These are phyloP conservation scores for Cryptococcus jaspeensis DNA, from an alignment of 1,284 basidiomycete species.

Conservation along the genomic window DNA sequence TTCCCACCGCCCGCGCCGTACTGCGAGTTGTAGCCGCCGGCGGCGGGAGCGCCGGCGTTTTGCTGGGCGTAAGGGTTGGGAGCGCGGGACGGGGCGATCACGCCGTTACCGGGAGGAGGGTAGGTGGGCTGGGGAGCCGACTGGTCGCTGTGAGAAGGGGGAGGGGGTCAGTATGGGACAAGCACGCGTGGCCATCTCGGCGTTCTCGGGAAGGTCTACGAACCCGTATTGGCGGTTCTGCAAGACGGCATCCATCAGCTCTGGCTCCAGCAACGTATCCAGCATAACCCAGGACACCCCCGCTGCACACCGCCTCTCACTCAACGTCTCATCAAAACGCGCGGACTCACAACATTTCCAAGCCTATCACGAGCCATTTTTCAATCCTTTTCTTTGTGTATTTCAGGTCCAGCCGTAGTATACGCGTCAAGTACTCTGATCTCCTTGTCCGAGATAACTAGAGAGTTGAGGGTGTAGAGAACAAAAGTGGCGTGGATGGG, in stretches of 20 bases:
- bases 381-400: background rate
- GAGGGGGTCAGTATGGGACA: background rate
- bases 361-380: slow-evolving; percentile 41
- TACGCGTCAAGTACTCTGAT: background rate
- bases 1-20: slow-evolving; percentile 19
- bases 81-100: slow-evolving; percentile 31
- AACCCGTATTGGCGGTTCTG: slow-evolving; percentile 38
- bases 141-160: slow-evolving; percentile 20
- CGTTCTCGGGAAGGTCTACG: slow-evolving; percentile 1
- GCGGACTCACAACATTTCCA: slow-evolving; percentile 29
- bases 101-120: slow-evolving; percentile 36
- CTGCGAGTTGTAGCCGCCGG: slow-evolving; percentile 21
- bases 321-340: too few relatives aligned
- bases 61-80: slow-evolving; percentile 43
- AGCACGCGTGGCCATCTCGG: background rate
- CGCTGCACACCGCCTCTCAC: too few relatives aligned
- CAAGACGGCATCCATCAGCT: slow-evolving; percentile 1
- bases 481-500: background rate
- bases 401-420: too few relatives aligned
- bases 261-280: background rate
- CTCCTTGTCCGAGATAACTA: background rate
- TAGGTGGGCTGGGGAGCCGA: slow-evolving; percentile 32
- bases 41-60: slow-evolving; percentile 17
- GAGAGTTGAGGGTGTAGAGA: background rate
- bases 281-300: too few relatives aligned